phyloP scores from a whole-genome alignment of 2,329 filamentous ascomycete species.

The Talaromyces amestolkiae region DNA sequence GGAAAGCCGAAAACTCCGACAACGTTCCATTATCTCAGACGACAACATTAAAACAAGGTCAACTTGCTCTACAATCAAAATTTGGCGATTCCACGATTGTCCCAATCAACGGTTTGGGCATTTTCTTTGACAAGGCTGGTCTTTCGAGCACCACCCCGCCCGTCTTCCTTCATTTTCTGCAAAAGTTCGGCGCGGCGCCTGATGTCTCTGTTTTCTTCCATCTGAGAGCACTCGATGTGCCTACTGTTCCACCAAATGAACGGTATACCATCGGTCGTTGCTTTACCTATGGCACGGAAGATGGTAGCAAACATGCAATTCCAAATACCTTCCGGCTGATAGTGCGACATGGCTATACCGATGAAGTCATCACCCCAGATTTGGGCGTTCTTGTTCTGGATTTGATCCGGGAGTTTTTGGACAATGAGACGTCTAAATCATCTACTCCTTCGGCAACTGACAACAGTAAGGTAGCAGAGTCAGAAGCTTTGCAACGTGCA shows the following conservation, averaged over 20 bases:
- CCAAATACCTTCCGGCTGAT: conserved; percentile 67
- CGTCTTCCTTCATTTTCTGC: conserved; percentile 70
- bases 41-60: conserved; percentile 21
- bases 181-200: conserved; percentile 66
- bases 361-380: conserved; percentile 65
- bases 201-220: conserved; percentile 74
- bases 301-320: conserved; percentile 40
- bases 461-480: conserved; percentile 16
- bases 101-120: conserved; percentile 59
- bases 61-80: conserved; percentile 31
- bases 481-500: conserved; percentile 42
- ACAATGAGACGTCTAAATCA: conserved; percentile 26
- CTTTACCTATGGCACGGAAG: conserved; percentile 22
- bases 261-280: conserved; percentile 41
- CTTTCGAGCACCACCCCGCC: conserved; percentile 56
- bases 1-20: conserved; percentile 67
- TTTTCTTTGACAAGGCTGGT: conserved; percentile 78
- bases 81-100: conserved; percentile 45
- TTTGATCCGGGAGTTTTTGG: conserved; percentile 55
- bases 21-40: conserved; percentile 45
- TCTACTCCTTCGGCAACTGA: not conserved
- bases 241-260: conserved; percentile 53
- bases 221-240: conserved; percentile 61
- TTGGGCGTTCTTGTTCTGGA: conserved; percentile 60
- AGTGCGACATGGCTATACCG: conserved; percentile 70